Evolutionary conservation across 495 filamentous ascomycete genomes (phyloP).

Genomic region (Neurospora sp.): DNA sequence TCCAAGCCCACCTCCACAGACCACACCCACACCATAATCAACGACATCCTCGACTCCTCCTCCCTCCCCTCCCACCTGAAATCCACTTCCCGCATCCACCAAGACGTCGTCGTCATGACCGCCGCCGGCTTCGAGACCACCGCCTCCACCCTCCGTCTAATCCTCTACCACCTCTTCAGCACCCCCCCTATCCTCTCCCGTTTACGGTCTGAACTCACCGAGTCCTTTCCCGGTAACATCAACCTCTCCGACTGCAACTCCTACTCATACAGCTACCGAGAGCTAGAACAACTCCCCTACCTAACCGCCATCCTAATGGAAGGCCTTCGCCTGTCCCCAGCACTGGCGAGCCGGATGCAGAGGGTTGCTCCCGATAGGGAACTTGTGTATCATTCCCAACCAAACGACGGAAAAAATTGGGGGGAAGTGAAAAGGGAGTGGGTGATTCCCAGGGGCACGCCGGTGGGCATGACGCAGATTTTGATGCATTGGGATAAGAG

Average conservation of each 20-base stretch:
- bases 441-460: slow-evolving; percentile 35
- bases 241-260: background rate
- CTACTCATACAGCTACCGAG: background rate
- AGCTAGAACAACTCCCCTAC: slow-evolving; percentile 26
- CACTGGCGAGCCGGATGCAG: slow-evolving; percentile 23
- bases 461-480: slow-evolving; percentile 25
- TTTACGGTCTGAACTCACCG: slow-evolving; percentile 14
- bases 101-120: slow-evolving; percentile 16
- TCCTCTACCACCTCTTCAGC: slow-evolving; percentile 16
- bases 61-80: slow-evolving; percentile 18
- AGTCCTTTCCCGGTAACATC: background rate
- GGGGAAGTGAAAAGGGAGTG: slow-evolving; percentile 17
- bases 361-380: slow-evolving; percentile 27
- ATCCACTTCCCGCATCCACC: slow-evolving; percentile 10
- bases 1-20: background rate
- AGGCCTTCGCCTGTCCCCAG: slow-evolving; percentile 26
- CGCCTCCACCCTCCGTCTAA: slow-evolving; percentile 13
- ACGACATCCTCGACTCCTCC: slow-evolving; percentile 17
- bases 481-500: slow-evolving; percentile 21
- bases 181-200: slow-evolving; percentile 10
- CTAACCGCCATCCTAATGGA: slow-evolving; percentile 27
- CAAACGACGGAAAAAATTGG: background rate
- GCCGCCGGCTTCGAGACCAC: slow-evolving; percentile 21
- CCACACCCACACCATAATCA: slow-evolving; percentile 6
- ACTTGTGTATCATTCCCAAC: slow-evolving; percentile 19